Conservation (phyloP, 129 eudicot species). For the Kitagawia praeruptora region DNA sequence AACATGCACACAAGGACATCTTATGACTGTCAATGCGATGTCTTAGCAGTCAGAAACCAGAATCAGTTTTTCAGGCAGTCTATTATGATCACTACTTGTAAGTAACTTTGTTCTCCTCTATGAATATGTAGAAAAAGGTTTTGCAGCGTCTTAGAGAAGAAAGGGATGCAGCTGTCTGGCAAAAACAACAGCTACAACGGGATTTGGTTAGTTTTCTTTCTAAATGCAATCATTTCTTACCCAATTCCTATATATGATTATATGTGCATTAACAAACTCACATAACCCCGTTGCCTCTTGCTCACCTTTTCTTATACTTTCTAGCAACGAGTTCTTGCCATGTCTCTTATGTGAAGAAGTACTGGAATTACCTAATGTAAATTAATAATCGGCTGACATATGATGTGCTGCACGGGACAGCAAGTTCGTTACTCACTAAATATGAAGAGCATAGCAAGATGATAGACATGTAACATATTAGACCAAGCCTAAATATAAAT, state of each 20-base stretch:
- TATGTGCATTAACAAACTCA: neutral
- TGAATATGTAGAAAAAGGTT: conserved; percentile 31
- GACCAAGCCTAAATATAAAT: too few species aligned
- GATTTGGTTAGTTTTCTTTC: conserved; percentile 46
- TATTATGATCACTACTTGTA: neutral
- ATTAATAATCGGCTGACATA: neutral
- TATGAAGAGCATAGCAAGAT: neutral
- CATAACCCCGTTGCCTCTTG: neutral
- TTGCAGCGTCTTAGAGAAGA: conserved; percentile 54
- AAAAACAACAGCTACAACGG: conserved; percentile 58
- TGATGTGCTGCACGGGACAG: neutral
- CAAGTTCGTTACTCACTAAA: neutral
- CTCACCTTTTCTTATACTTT: neutral
- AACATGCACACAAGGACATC: neutral
- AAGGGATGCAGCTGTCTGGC: conserved; percentile 73
- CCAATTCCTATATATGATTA: neutral
- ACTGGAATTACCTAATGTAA: neutral
- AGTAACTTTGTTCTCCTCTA: neutral
- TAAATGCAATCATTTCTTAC: neutral
- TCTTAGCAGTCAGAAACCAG: neutral
- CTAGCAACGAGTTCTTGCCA: neutral
- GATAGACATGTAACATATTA: neutral
- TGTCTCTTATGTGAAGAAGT: neutral
- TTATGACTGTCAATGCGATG: neutral
- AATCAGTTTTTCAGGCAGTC: neutral